A percentile compares a stretch with the other conserved stretches of the same genome.
phyloP scores from a whole-genome alignment of 2,329 filamentous ascomycete species.

The Karstenula rhodostoma region DNA sequence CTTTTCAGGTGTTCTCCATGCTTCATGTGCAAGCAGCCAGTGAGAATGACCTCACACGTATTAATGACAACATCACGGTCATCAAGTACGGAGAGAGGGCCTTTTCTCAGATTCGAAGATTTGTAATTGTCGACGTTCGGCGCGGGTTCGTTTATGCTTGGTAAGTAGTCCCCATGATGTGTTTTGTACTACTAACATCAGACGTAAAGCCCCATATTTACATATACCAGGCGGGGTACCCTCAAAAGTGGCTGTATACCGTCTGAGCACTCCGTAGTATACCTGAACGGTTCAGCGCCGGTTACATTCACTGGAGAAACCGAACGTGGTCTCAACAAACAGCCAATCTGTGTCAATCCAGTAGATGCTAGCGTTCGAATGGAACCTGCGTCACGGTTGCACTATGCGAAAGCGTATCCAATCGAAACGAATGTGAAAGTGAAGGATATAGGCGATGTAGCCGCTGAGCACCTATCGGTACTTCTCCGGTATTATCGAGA shows the following conservation, averaged over 20 bases:
- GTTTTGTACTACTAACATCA: background rate
- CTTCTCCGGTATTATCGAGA: constrained; percentile 23
- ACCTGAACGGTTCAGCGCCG: constrained; percentile 27
- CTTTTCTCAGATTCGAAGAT: constrained; percentile 37
- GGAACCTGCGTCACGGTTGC: constrained; percentile 47
- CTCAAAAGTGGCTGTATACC: constrained; percentile 48
- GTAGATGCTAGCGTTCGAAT: constrained; percentile 31
- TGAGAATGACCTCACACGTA: background rate
- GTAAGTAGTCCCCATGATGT: background rate
- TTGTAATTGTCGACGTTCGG: constrained; percentile 31
- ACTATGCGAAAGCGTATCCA: constrained; percentile 51
- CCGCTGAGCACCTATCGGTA: constrained; percentile 29
- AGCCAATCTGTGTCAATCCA: constrained; percentile 46
- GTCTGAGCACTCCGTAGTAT: constrained; percentile 50
- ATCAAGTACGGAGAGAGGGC: constrained; percentile 24
- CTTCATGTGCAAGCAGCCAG: constrained; percentile 28
- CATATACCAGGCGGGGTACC: constrained; percentile 49
- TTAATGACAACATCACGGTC: constrained; percentile 21
- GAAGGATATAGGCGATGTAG: constrained; percentile 51
- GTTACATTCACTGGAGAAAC: constrained; percentile 32
- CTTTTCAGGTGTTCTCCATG: constrained; percentile 31
- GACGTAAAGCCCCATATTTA: constrained; percentile 49
- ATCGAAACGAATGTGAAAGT: constrained; percentile 57
- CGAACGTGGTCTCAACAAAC: constrained; percentile 46
- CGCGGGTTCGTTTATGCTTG: constrained; percentile 35